Base-by-base conservation (phyloP, 805 yeast genomes). In the Kodamaea sagamina region DNA sequence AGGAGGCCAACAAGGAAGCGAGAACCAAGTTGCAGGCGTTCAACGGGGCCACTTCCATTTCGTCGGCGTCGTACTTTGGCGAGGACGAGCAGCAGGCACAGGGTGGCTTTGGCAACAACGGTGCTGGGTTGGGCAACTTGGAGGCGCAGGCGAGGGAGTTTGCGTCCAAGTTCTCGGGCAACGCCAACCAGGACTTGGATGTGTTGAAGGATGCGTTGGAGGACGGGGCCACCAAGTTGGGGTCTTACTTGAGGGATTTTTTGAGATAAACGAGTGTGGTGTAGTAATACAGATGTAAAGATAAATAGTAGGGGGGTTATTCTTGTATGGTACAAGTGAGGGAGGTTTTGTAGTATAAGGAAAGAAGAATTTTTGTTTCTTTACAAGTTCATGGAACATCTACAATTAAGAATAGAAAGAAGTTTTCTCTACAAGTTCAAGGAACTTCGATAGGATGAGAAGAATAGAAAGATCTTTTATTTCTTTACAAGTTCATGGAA, bases 31-130 rank as follows among this genome's bases (percentile, higher is more conserved):
- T 93, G 43, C 89, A 84, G 62, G 70, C 84, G 3, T 93, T 87
- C 66, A 79, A 78, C 46, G 93, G 92, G 43, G 95, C 98, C 1
- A 84, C 86, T 36, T 79, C 96, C 5, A 93, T 93, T 52, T 92
- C 98, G 1, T 89, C 97, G 1, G 78, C 90, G 26, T 82, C 93
- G 7, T 93, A 93, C 67, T 93, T 90, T 55, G 97, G 97, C 32
- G 92, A 88, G 59, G 87, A 81, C 21, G 84, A 86, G 50, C 75
- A 74, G 37, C 31, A 32, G 15, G 21, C 11, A 16, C 34, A 25
- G 19, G 63, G 57, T 25, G 49, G 36, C 41, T 56, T 58, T 24
- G 58, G 59, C 13, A 63, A 50, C 42, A 62, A 65, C 29, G 49
- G 44, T 13, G 48, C 54, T 28, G 72, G 65, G 3, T 50, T 67